Conservation (phyloP, 2,329 filamentous ascomycete genomes). For the Sporothrix luriei region DNA sequence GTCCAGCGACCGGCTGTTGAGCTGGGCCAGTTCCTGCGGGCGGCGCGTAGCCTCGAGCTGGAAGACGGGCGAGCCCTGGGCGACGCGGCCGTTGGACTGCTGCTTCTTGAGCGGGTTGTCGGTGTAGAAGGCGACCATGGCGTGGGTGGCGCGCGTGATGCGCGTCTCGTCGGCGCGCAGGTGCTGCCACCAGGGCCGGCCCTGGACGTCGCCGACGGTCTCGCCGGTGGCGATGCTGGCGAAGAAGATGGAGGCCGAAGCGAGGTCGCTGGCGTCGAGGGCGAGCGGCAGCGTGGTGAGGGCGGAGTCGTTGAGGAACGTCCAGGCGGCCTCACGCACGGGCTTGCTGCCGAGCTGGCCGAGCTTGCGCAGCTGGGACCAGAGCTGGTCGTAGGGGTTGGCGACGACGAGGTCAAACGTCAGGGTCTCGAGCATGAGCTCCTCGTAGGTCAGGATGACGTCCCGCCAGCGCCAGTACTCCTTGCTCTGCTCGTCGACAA, state of each 20-base stretch:
- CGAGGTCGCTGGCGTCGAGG: constrained; percentile 76
- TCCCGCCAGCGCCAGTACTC: constrained; percentile 99
- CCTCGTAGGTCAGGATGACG: constrained; percentile 88
- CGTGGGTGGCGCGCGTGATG: constrained; percentile 71
- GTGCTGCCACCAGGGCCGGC: constrained; percentile 84
- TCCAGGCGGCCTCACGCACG: constrained; percentile 58
- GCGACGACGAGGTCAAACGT: constrained; percentile 94
- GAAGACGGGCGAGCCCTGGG: constrained; percentile 56
- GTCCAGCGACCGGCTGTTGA: constrained; percentile 53
- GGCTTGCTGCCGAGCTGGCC: constrained; percentile 36
- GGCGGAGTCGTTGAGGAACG: constrained; percentile 88
- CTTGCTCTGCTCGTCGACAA: constrained; percentile 95
- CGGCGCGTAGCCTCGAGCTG: constrained; percentile 59
- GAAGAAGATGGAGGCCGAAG: constrained; percentile 83
- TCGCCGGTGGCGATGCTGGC: constrained; percentile 74
- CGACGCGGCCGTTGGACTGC: constrained; percentile 17
- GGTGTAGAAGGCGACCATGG: constrained; percentile 70
- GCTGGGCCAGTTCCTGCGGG: constrained; percentile 52
- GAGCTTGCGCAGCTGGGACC: constrained; percentile 64
- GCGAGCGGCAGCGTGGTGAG: constrained; percentile 83
- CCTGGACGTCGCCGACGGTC: constrained; percentile 74
- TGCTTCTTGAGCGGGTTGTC: constrained; percentile 65
- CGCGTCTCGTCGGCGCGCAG: constrained; percentile 71
- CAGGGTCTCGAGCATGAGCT: constrained; percentile 84
- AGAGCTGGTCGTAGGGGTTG: constrained; percentile 82